phyloP scores from a whole-genome alignment of 2,329 filamentous ascomycete species.

The Diaporthe amygdali region DNA sequence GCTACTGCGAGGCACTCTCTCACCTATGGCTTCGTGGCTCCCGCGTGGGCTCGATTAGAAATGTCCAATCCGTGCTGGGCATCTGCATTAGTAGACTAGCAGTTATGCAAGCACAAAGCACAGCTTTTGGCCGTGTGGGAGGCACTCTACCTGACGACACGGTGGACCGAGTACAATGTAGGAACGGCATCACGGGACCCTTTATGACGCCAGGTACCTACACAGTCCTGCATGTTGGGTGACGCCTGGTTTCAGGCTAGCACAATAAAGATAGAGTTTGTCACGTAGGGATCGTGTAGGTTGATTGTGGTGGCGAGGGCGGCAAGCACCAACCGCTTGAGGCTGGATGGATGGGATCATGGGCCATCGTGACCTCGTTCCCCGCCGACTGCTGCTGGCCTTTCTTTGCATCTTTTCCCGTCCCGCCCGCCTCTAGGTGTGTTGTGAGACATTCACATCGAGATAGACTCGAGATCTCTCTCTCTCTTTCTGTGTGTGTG shows the following conservation, averaged over 20 bases:
- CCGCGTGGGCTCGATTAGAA: background rate
- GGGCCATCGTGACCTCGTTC: constrained; percentile 15
- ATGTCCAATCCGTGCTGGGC: background rate
- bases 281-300: background rate
- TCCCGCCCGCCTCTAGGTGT: background rate
- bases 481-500: no score
- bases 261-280: constrained; percentile 6
- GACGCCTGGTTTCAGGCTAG: constrained; percentile 12
- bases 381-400: background rate
- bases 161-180: background rate
- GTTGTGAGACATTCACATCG: background rate
- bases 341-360: background rate
- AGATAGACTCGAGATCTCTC: background rate
- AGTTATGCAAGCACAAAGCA: background rate
- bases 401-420: background rate
- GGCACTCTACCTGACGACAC: constrained; percentile 8
- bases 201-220: background rate
- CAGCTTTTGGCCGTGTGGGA: constrained; percentile 18
- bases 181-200: constrained; percentile 18
- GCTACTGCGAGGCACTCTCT: background rate
- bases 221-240: background rate
- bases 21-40: background rate
- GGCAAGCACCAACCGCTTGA: background rate
- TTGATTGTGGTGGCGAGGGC: background rate
- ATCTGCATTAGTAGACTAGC: background rate